phyloP scores from a whole-genome alignment of 2,329 filamentous ascomycete genomes.

The Diaporthe sp. region DNA sequence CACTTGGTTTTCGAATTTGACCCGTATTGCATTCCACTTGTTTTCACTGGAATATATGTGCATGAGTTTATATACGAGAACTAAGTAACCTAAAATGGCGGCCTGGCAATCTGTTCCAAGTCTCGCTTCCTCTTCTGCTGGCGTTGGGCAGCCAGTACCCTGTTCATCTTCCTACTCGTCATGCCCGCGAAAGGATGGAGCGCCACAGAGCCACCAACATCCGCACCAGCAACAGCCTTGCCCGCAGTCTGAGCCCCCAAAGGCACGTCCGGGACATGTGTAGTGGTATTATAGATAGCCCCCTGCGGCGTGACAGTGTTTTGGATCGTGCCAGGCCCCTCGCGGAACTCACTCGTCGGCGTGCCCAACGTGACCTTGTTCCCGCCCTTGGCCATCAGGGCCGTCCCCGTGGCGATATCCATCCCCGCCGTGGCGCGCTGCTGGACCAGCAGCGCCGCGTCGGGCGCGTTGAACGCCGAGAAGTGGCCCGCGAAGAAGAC shows the following conservation, averaged over 20 bases:
- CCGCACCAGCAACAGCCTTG: slow-evolving; percentile 5
- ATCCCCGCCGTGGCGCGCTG: slow-evolving; percentile 62
- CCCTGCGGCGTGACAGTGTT: slow-evolving; percentile 12
- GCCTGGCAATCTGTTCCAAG: neutral
- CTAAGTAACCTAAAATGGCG: neutral
- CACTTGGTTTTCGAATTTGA: too few relatives aligned
- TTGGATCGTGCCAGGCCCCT: slow-evolving; percentile 8
- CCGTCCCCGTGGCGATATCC: slow-evolving; percentile 60
- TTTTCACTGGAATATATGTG: neutral
- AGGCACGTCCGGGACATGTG: neutral
- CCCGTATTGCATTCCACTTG: neutral
- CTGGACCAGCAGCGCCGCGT: slow-evolving; percentile 61
- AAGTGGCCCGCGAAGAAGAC: slow-evolving; percentile 70
- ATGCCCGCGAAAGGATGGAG: slow-evolving; percentile 13
- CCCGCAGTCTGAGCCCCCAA: neutral
- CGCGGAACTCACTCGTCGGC: slow-evolving; percentile 25
- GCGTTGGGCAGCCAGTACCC: slow-evolving; percentile 8
- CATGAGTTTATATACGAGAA: neutral
- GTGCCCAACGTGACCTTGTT: slow-evolving; percentile 4
- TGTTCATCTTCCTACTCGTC: slow-evolving; percentile 23
- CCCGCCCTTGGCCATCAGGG: neutral
- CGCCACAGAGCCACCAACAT: neutral
- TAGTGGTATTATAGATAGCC: slow-evolving; percentile 7
- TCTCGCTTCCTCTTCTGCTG: slow-evolving; percentile 15
- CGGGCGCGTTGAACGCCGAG: slow-evolving; percentile 62